Evolutionary conservation across 306 rosid genomes (phyloP).

Genomic region (Quercus dentata): DNA sequence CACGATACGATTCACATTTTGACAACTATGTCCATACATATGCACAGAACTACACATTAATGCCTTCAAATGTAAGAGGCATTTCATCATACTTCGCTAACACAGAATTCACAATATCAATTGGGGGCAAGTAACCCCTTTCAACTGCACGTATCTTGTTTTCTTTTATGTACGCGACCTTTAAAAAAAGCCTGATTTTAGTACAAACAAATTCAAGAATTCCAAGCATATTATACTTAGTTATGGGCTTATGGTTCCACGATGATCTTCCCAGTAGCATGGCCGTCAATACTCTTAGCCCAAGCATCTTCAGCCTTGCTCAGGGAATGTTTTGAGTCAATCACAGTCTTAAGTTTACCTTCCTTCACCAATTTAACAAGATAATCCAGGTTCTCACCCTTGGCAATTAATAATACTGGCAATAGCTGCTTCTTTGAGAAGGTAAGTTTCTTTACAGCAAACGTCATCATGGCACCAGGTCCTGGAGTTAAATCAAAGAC

Average conservation of each 20-base stretch:
- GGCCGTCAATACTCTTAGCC: conserved; percentile 70
- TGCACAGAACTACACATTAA: rapidly evolving
- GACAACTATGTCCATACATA: no score
- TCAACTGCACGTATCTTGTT: no score
- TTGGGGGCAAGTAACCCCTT: no score
- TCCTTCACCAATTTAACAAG: conserved; percentile 49
- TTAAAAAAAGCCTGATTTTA: not conserved
- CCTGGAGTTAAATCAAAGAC: conserved; percentile 58
- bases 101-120: no score
- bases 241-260: conserved; percentile 31
- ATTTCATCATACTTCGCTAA: no score
- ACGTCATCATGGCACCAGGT: conserved; percentile 13
- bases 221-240: not conserved
- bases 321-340: conserved; percentile 54
- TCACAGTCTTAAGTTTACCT: conserved; percentile 54
- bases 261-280: conserved; percentile 69
- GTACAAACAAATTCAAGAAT: not conserved
- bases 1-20: no score
- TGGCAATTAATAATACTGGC: conserved; percentile 20
- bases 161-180: no score
- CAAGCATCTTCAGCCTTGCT: conserved; percentile 73
- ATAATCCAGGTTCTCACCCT: conserved; percentile 43
- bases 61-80: no score
- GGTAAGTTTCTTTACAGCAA: conserved; percentile 44
- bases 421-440: conserved; percentile 59